Base-by-base conservation (phyloP, 2,329 filamentous ascomycete genomes). In the Sclerotinia spermophila region DNA sequence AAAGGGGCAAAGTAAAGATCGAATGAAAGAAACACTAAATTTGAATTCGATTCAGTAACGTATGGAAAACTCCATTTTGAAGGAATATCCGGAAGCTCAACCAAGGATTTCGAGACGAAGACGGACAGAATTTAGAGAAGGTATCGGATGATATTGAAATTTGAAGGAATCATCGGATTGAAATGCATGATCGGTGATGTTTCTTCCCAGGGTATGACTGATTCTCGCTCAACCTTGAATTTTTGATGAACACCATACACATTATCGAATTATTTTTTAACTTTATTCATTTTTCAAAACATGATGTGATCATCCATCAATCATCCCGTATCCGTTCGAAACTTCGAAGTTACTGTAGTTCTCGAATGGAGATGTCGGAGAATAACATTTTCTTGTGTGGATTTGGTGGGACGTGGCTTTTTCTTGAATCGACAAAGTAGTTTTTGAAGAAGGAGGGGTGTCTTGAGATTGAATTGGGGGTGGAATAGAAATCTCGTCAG, bases 221-320 rank as follows among this genome's bases (percentile, higher is more conserved):
- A 53, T 53, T 53, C 62, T 66, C 45, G 45, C 45, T 66, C 62
- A 66, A 65, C 24, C 62, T 66, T 65, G 62, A 65, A 65, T 65
- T 65, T 65, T 40, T 40, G 62, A 53, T 65, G 62, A 53, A 65
- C 33, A 65, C 24, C 61, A 51, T 27, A 65, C 44, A 38, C 61
- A 64, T 51, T 42, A 38, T 11, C 27, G 35, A 65, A 21, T 30
- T 19, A 21, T 19, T 42, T 60, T 60, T 65, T 44, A 10, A 53
- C 15, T 61, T 40, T 21, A 27, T 38, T 40, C 24, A 40, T 51
- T 51, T 48, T 55, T 40, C 62, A 53, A 66, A 66, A 66, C 45
- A 66, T 40, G 45, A 66, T 66, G 62, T 66, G 62, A 40, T 65
- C 62, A 53, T 17, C 62, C 45, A 66, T 66, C 61, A 53, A 66